phyloP scores from a whole-genome alignment of 2,329 filamentous ascomycete genomes.

The Stagonosporopsis chrysanthemi region DNA sequence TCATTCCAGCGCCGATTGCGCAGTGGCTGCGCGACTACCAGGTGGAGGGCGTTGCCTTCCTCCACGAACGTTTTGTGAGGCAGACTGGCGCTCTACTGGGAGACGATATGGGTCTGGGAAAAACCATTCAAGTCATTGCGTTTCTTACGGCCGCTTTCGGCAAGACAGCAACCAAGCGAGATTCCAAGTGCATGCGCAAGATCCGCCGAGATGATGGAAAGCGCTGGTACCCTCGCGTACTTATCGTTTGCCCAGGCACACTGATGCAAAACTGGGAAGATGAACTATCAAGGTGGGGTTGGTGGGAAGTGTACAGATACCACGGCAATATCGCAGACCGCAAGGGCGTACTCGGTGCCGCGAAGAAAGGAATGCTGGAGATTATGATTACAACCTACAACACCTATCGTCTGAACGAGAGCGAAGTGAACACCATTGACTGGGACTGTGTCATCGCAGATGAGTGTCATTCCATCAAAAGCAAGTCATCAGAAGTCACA shows the following conservation, averaged over 20 bases:
- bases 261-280: constrained; percentile 91
- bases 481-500: constrained; percentile 76
- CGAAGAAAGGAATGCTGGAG: constrained; percentile 78
- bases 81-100: constrained; percentile 90
- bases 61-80: constrained; percentile 88
- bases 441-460: constrained; percentile 97
- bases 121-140: constrained; percentile 94
- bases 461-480: constrained; percentile 91
- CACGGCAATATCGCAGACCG: constrained; percentile 72
- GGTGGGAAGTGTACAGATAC: constrained; percentile 88
- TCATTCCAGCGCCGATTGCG: constrained; percentile 87
- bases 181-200: constrained; percentile 86
- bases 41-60: constrained; percentile 80
- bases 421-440: constrained; percentile 79
- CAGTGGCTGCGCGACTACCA: constrained; percentile 95
- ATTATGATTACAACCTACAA: constrained; percentile 94
- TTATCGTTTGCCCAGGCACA: constrained; percentile 89
- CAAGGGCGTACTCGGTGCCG: constrained; percentile 74
- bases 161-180: constrained; percentile 88
- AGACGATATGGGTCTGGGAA: constrained; percentile 97
- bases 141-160: constrained; percentile 93
- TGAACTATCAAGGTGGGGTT: constrained; percentile 89
- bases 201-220: constrained; percentile 67
- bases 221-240: constrained; percentile 80
- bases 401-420: constrained; percentile 81